Percentiles rank a stretch among this genome's conserved stretches.
phyloP scores from a whole-genome alignment of 2,329 filamentous ascomycete species.

The Dichotomopilus funicola region DNA sequence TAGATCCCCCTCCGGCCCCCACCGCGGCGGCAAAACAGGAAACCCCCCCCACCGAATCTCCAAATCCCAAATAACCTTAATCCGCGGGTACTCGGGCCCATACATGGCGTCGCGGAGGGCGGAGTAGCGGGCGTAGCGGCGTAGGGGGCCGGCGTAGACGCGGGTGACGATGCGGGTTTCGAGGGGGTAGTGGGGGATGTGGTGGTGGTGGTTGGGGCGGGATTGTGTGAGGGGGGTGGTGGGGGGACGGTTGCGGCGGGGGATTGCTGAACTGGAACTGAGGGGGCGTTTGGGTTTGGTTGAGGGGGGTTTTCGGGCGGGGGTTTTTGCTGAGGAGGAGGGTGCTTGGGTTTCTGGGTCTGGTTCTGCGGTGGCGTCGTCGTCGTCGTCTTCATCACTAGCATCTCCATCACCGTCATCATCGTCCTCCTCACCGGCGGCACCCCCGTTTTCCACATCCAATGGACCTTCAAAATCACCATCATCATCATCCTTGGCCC shows the following conservation, averaged over 20 bases:
- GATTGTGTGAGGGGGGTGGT: too few species aligned
- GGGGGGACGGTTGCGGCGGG: too few species aligned
- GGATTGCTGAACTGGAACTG: too few species aligned
- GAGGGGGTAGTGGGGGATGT: constrained; percentile 29
- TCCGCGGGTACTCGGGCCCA: constrained; percentile 32
- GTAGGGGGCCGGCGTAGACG: constrained; percentile 33
- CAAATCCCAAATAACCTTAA: constrained; percentile 33
- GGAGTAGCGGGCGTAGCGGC: constrained; percentile 30
- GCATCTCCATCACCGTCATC: constrained; percentile 14
- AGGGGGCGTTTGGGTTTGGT: too few species aligned
- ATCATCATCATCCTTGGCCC: constrained; percentile 17
- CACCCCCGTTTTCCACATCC: constrained; percentile 14
- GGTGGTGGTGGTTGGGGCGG: constrained; percentile 26
- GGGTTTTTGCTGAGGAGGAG: too few species aligned
- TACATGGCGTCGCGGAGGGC: constrained; percentile 37
- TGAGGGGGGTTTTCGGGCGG: too few species aligned
- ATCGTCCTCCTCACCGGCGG: constrained; percentile 12
- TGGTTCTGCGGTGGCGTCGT: background rate
- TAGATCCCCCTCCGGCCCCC: constrained; percentile 20
- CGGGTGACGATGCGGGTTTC: constrained; percentile 29
- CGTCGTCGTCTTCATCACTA: constrained; percentile 15
- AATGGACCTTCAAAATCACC: background rate
- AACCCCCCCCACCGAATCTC: constrained; percentile 37
- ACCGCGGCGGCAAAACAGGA: constrained; percentile 35
- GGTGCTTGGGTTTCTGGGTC: too few species aligned